Evolutionary conservation across 495 filamentous ascomycete genomes (phyloP).

Genomic region (Podospora pseudocomata): DNA sequence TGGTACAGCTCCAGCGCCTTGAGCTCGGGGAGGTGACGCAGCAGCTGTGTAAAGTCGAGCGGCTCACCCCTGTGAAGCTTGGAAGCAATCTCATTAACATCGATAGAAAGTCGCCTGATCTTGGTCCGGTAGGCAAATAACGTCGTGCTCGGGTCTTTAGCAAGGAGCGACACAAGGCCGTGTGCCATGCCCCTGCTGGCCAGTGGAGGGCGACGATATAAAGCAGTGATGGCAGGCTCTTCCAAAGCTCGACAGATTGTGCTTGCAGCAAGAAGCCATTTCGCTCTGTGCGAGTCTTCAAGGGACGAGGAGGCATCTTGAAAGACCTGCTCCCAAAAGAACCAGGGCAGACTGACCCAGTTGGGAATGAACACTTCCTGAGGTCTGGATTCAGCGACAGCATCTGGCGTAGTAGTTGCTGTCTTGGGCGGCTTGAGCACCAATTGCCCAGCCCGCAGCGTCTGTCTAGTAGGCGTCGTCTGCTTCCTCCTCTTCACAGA

Average conservation of each 20-base stretch:
- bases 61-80: conserved; percentile 34
- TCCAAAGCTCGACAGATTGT: conserved; percentile 61
- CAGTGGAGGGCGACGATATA: conserved; percentile 66
- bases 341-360: conserved; percentile 70
- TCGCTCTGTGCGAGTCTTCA: conserved; percentile 49
- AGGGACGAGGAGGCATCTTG: conserved; percentile 60
- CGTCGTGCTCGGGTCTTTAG: conserved; percentile 40
- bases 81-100: conserved; percentile 46
- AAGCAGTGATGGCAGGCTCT: conserved; percentile 69
- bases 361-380: conserved; percentile 47
- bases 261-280: conserved; percentile 60
- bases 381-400: neutral
- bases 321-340: conserved; percentile 68
- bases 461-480: neutral
- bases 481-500: neutral
- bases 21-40: conserved; percentile 47
- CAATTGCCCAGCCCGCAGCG: neutral
- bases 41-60: conserved; percentile 41
- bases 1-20: conserved; percentile 54
- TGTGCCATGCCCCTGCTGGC: conserved; percentile 48
- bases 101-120: conserved; percentile 64
- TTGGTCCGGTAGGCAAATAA: conserved; percentile 59
- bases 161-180: conserved; percentile 33
- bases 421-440: neutral
- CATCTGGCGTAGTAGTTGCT: neutral